Percentiles rank a stretch among this genome's conserved stretches.
Conservation (phyloP, 2,329 filamentous ascomycete genomes). For the Colletotrichum sp. region DNA sequence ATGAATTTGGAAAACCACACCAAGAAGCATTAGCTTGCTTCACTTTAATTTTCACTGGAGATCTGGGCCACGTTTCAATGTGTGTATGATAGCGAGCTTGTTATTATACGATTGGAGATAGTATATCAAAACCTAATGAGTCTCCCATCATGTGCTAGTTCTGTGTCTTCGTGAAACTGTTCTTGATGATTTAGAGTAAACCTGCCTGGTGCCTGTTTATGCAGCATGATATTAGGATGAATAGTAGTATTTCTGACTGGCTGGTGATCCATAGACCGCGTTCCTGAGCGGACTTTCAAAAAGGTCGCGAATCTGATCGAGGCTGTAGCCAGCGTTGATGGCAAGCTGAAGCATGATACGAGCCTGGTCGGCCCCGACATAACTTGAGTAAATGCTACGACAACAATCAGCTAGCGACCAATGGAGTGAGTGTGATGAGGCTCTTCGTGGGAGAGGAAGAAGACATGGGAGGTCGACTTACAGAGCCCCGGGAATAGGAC, state of each 20-base stretch:
- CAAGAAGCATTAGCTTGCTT: neutral
- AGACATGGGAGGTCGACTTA: neutral
- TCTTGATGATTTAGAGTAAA: neutral
- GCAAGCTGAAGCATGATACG: slow-evolving; percentile 36
- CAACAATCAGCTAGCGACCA: neutral
- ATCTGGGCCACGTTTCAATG: neutral
- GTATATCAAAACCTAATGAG: slow-evolving; percentile 1
- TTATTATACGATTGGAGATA: slow-evolving; percentile 4
- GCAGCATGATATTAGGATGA: neutral
- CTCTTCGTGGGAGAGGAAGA: too few species aligned
- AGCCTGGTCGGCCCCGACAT: slow-evolving; percentile 32
- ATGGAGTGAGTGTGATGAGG: too few species aligned
- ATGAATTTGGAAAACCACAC: neutral
- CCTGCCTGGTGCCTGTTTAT: too few species aligned
- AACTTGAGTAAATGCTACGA: slow-evolving; percentile 29
- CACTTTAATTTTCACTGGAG: neutral
- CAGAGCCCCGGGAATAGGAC: slow-evolving; percentile 20
- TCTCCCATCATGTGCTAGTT: neutral
- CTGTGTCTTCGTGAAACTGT: neutral
- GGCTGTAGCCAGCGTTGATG: slow-evolving; percentile 28
- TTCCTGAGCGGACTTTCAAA: slow-evolving; percentile 32
- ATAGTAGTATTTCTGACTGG: neutral
- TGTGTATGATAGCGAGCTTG: slow-evolving; percentile 5
- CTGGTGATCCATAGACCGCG: neutral
- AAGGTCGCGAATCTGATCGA: slow-evolving; percentile 31